phyloP scores from a whole-genome alignment of 257 asterid species.

The Capsicum pubescens region DNA sequence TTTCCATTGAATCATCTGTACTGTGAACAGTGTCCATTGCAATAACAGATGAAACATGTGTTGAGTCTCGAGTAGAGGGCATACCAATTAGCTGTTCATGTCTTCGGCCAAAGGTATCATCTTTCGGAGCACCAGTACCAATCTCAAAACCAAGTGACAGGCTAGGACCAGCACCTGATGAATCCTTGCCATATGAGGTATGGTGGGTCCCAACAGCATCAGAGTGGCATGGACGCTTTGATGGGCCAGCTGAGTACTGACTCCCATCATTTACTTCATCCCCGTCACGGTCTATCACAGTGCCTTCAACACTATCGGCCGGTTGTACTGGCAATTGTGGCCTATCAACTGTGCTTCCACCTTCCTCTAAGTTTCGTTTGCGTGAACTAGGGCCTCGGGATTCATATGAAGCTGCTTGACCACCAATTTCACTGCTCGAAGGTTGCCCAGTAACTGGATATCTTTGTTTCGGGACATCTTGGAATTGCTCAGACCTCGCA shows the following conservation, averaged over 20 bases:
- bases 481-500: slow-evolving; percentile 57
- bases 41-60: slow-evolving; percentile 86
- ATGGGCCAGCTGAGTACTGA: slow-evolving; percentile 83
- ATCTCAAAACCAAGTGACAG: slow-evolving; percentile 68
- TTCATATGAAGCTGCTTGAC: slow-evolving; percentile 95
- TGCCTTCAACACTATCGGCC: slow-evolving; percentile 96
- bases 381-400: slow-evolving; percentile 96
- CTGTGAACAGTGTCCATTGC: slow-evolving; percentile 94
- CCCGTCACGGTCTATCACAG: slow-evolving; percentile 95
- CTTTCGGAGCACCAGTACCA: slow-evolving; percentile 60
- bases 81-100: slow-evolving; percentile 58
- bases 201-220: slow-evolving; percentile 48
- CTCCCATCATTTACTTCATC: slow-evolving; percentile 95
- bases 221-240: slow-evolving; percentile 79
- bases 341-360: slow-evolving; percentile 96
- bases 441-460: slow-evolving; percentile 73
- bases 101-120: slow-evolving; percentile 61
- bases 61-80: slow-evolving; percentile 72
- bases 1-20: slow-evolving; percentile 92
- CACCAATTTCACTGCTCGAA: slow-evolving; percentile 95
- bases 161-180: slow-evolving; percentile 94
- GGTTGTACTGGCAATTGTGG: slow-evolving; percentile 73
- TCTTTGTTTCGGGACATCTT: slow-evolving; percentile 59
- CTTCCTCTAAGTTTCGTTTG: slow-evolving; percentile 91
- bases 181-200: slow-evolving; percentile 57